Percentiles rank a stretch among this genome's conserved stretches.
Conservation (phyloP, 257 asterid species). For the Knoxia roxburghii region DNA sequence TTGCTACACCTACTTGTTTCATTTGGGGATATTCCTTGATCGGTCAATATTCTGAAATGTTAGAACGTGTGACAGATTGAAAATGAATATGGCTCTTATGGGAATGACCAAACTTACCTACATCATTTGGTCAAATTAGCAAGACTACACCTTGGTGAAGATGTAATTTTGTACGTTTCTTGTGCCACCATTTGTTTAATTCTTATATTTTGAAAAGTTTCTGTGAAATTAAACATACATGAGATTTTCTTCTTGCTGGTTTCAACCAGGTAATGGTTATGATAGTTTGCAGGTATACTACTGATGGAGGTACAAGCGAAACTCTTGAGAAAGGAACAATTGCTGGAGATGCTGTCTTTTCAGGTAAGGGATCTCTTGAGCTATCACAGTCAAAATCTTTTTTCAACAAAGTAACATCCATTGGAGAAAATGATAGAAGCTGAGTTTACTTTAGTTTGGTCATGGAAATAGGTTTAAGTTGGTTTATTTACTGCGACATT, state of each 20-base stretch:
- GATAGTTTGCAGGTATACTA: conserved; percentile 72
- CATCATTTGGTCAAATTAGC: conserved; percentile 80
- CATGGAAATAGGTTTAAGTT: background rate
- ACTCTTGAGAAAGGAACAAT: conserved; percentile 83
- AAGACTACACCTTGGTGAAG: conserved; percentile 67
- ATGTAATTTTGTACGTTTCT: conserved; percentile 59
- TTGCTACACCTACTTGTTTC: conserved; percentile 4
- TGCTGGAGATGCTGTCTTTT: conserved; percentile 70
- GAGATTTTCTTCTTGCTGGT: background rate
- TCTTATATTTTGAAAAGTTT: background rate
- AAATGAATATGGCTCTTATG: conserved; percentile 95
- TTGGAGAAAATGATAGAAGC: background rate
- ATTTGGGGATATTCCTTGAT: conserved; percentile 11
- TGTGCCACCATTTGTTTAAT: background rate
- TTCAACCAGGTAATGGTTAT: conserved; percentile 5
- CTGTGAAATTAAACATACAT: background rate
- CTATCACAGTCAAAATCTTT: background rate
- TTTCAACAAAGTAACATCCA: background rate
- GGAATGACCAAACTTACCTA: conserved; percentile 82
- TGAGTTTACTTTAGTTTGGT: background rate
- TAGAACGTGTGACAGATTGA: conserved; percentile 58
- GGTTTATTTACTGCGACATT: background rate
- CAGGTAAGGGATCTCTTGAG: conserved; percentile 42
- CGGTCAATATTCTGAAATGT: conserved; percentile 25
- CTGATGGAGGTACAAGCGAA: conserved; percentile 89